phyloP scores from a whole-genome alignment of 2,329 filamentous ascomycete genomes.

The Diaporthe humulicola region DNA sequence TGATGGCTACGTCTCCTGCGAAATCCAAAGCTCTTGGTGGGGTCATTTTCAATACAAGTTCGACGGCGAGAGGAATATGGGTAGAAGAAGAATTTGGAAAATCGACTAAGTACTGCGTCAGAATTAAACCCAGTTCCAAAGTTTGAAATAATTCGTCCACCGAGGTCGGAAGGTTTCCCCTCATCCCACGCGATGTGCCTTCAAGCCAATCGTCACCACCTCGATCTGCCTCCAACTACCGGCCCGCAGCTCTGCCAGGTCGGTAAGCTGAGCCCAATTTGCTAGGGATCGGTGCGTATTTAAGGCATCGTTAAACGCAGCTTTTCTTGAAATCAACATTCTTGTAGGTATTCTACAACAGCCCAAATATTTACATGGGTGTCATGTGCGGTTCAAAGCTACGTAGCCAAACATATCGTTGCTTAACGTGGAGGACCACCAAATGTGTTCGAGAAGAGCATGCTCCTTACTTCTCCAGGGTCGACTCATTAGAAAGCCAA shows the following conservation, averaged over 20 bases:
- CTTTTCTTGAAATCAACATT: background rate
- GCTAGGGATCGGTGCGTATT: too few species aligned
- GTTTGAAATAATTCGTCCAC: background rate
- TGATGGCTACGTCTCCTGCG: slow-evolving; percentile 49
- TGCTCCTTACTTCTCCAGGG: background rate
- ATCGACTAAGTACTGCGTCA: background rate
- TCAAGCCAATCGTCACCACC: background rate
- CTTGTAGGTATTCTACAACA: too few species aligned
- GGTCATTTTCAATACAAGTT: slow-evolving; percentile 11
- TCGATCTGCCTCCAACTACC: background rate
- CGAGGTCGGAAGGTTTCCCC: slow-evolving; percentile 6
- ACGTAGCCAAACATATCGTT: too few species aligned
- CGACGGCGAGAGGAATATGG: background rate
- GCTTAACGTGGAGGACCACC: too few species aligned
- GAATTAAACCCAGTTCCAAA: background rate
- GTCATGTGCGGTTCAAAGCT: too few species aligned
- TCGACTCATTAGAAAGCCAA: background rate
- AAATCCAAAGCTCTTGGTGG: slow-evolving; percentile 45
- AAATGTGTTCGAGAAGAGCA: too few species aligned
- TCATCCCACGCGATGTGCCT: background rate
- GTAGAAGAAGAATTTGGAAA: background rate
- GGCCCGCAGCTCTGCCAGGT: too few species aligned
- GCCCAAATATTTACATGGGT: background rate
- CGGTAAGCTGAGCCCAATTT: too few species aligned
- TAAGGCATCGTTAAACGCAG: too few species aligned